Base-by-base conservation (phyloP, 768 basidiomycete species). In the Steccherinum ochraceum region DNA sequence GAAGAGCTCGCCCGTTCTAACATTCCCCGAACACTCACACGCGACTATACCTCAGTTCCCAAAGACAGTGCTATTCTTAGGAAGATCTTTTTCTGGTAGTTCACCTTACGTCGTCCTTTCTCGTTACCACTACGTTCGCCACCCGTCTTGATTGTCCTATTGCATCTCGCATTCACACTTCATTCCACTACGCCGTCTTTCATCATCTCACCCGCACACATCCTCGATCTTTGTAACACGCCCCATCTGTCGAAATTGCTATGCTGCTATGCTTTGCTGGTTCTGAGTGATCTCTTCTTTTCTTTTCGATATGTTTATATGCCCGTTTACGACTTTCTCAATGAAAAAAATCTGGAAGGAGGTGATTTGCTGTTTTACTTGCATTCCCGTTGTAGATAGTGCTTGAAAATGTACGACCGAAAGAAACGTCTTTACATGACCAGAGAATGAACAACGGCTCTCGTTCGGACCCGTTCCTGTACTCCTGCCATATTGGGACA, bases 51-150 rank as follows among this genome's bases (percentile, higher is more conserved):
- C 19, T 55, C 58, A 40, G 56, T 60, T 24, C 47, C 55, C 20
- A 59, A 57, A 47, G 64, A 66, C 26, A 56, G 63, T 20, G 61
- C 61, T 4, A 51, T 61, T 55, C 54, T 67, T 41, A 61, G 63
- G 49, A 63, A 58, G 56, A 56, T 67, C 30, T 48, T 64, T 50
- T 64, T 64, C 51, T 64, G 62, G 62, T 50, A 24, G 49, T 27
- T 10, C 26, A 26, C 26, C 23, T 5, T 30, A 26, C n/a, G 19
- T 10, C 24, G 39, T 40, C n/a, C 39, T n/a, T 23, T 5, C 44
- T 24, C 18, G 3, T 5, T 45, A 12, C 44, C 20, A 45, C 16
- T 45, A 13, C 44, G 20, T 13, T n/a, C 41, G 24, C 35, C 18
- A 5, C 27, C 35, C 11, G 30, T 35, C 30, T 35, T 35, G 30